Conservation (phyloP, 1,284 basidiomycete species). For the Cerioporus squamosus region DNA sequence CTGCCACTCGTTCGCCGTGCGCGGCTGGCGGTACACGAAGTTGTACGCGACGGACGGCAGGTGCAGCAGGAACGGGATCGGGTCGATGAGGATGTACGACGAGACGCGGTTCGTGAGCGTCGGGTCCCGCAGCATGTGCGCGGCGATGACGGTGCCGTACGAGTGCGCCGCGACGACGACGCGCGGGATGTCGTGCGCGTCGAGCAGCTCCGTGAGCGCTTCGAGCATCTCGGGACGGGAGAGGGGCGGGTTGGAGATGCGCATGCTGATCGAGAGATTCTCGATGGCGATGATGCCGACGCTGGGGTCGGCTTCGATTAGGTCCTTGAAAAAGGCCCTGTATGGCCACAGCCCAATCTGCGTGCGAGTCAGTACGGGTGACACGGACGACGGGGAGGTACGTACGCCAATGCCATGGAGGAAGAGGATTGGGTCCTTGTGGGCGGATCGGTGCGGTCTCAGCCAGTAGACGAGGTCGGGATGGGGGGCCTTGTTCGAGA, state of each 20-base stretch:
- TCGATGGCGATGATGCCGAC: constrained; percentile 63
- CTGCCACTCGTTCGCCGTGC: constrained; percentile 62
- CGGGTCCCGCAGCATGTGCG: constrained; percentile 48
- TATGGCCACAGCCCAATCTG: constrained; percentile 69
- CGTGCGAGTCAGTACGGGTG: background rate
- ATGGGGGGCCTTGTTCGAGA: constrained; percentile 46
- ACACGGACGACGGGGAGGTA: constrained; percentile 5
- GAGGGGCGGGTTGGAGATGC: constrained; percentile 55
- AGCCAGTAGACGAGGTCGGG: constrained; percentile 63
- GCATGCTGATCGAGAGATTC: constrained; percentile 61
- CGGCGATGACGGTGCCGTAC: constrained; percentile 62
- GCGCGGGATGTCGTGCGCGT: constrained; percentile 42
- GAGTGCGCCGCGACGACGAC: constrained; percentile 61
- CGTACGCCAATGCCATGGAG: constrained; percentile 69
- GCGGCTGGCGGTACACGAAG: constrained; percentile 63
- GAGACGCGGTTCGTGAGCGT: constrained; percentile 39
- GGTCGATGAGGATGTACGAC: constrained; percentile 58
- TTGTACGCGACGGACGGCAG: constrained; percentile 64
- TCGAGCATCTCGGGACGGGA: constrained; percentile 43
- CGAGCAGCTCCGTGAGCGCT: constrained; percentile 45
- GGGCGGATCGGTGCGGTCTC: constrained; percentile 52
- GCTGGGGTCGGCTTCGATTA: constrained; percentile 45
- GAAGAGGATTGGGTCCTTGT: constrained; percentile 59
- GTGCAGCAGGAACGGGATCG: constrained; percentile 67
- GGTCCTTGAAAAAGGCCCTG: constrained; percentile 48